Conservation (phyloP, 1,284 basidiomycete genomes). For the Gomphus bonarii region DNA sequence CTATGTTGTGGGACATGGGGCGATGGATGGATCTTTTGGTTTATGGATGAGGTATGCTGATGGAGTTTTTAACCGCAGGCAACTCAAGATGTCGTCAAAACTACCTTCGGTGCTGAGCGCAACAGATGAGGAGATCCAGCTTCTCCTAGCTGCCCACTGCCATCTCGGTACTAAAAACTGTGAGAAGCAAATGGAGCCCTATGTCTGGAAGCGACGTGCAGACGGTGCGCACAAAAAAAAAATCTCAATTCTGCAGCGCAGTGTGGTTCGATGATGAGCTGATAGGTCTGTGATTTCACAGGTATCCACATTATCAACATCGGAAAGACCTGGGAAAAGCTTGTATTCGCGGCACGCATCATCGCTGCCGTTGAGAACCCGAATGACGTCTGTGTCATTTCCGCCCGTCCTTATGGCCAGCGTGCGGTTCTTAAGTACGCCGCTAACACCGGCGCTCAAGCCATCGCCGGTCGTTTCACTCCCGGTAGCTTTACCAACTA, state of each 20-base stretch:
- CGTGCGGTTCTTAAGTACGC: conserved; percentile 98
- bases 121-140: conserved; percentile 95
- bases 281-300: conserved; percentile 21
- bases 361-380: conserved; percentile 97
- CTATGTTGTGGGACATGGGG: background rate
- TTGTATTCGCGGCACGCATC: conserved; percentile 89
- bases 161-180: conserved; percentile 98
- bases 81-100: conserved; percentile 60
- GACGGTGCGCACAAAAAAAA: conserved; percentile 72
- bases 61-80: background rate
- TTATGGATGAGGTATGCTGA: conserved; percentile 7
- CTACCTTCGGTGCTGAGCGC: conserved; percentile 87
- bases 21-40: conserved; percentile 4
- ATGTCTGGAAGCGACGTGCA: conserved; percentile 93
- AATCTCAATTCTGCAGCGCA: background rate
- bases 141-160: conserved; percentile 90
- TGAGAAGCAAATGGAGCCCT: conserved; percentile 97
- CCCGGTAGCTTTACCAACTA: conserved; percentile 99
- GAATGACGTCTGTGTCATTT: conserved; percentile 96
- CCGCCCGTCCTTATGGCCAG: conserved; percentile 96
- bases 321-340: conserved; percentile 99
- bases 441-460: conserved; percentile 94
- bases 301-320: conserved; percentile 97
- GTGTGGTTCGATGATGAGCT: background rate
- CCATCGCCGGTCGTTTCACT: conserved; percentile 98